Evolutionary conservation across 805 yeast genomes (phyloP).

Genomic region (Starmerella vaccinii): DNA sequence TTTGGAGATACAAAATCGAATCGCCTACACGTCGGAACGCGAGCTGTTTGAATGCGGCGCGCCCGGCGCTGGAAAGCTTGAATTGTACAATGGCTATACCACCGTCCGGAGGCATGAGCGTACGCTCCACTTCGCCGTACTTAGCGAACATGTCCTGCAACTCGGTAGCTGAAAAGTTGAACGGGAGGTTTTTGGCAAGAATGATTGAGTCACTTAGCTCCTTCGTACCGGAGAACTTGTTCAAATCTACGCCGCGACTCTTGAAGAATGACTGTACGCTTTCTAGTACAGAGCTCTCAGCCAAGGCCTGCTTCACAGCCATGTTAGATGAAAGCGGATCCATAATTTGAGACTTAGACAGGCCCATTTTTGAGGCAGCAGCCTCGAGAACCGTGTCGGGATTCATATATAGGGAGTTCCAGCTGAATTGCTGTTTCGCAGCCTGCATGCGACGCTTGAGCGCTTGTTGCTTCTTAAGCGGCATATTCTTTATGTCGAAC

Average conservation of each 20-base stretch:
- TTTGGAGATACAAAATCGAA: constrained; percentile 78
- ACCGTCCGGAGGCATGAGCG: constrained; percentile 92
- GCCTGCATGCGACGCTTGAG: constrained; percentile 77
- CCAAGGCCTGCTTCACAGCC: constrained; percentile 93
- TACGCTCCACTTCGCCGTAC: constrained; percentile 67
- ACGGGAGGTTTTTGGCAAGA: constrained; percentile 82
- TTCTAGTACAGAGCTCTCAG: constrained; percentile 91
- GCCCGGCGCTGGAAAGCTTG: constrained; percentile 69
- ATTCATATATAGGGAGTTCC: constrained; percentile 91
- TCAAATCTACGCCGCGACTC: constrained; percentile 70
- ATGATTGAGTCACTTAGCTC: constrained; percentile 74
- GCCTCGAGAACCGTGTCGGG: constrained; percentile 85
- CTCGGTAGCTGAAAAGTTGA: constrained; percentile 71
- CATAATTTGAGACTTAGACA: constrained; percentile 69
- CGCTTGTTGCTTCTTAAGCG: constrained; percentile 83
- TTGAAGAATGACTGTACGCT: constrained; percentile 85
- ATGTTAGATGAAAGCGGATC: constrained; percentile 80
- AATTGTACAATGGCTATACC: constrained; percentile 91
- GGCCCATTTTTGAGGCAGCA: constrained; percentile 75
- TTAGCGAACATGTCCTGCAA: constrained; percentile 70
- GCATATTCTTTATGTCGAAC: constrained; percentile 80
- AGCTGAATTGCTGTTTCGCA: constrained; percentile 73
- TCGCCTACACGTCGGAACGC: constrained; percentile 83
- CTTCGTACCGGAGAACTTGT: constrained; percentile 47
- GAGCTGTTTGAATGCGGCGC: constrained; percentile 78